Percentiles rank a stretch among this genome's conserved stretches.
phyloP scores from a whole-genome alignment of 352 stramenopile species.

The Elongisporangium anandrum region DNA sequence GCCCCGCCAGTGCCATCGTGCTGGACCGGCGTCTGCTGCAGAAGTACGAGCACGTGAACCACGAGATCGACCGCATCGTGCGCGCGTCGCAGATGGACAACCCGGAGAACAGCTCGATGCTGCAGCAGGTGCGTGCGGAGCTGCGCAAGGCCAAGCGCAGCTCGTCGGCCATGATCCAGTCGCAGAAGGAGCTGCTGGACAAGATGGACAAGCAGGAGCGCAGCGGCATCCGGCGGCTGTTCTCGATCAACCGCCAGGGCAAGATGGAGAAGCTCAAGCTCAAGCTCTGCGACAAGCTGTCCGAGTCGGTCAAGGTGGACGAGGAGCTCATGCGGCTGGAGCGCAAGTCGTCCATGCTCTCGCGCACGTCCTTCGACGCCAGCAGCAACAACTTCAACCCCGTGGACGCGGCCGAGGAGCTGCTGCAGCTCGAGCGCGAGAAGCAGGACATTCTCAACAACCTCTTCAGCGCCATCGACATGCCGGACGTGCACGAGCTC shows the following conservation, averaged over 20 bases:
- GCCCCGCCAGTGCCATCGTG: slow-evolving; percentile 17
- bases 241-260: slow-evolving; percentile 62
- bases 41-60: slow-evolving; percentile 73
- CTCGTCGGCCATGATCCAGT: slow-evolving; percentile 74
- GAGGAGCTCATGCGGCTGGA: slow-evolving; percentile 64
- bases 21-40: slow-evolving; percentile 63
- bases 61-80: slow-evolving; percentile 69
- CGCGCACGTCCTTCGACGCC: slow-evolving; percentile 45
- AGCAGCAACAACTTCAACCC: slow-evolving; percentile 29
- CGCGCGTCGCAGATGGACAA: slow-evolving; percentile 49
- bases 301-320: slow-evolving; percentile 57
- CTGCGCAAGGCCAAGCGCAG: slow-evolving; percentile 55
- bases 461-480: slow-evolving; percentile 48
- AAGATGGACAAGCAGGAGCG: slow-evolving; percentile 79
- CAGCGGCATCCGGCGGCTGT: slow-evolving; percentile 54
- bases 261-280: slow-evolving; percentile 70
- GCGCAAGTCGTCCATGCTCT: slow-evolving; percentile 58
- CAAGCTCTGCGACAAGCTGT: slow-evolving; percentile 72
- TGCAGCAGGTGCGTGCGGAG: slow-evolving; percentile 37
- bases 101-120: slow-evolving; percentile 13
- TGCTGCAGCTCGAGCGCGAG: slow-evolving; percentile 58
- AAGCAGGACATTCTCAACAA: slow-evolving; percentile 70
- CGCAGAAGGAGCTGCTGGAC: slow-evolving; percentile 75
- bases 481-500: slow-evolving; percentile 64
- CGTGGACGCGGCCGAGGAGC: slow-evolving; percentile 51